Evolutionary conservation across 2,329 filamentous ascomycete genomes (phyloP), one percentile per base, ranked within the genome.

Genomic region (Penicillium vulpinum): DNA sequence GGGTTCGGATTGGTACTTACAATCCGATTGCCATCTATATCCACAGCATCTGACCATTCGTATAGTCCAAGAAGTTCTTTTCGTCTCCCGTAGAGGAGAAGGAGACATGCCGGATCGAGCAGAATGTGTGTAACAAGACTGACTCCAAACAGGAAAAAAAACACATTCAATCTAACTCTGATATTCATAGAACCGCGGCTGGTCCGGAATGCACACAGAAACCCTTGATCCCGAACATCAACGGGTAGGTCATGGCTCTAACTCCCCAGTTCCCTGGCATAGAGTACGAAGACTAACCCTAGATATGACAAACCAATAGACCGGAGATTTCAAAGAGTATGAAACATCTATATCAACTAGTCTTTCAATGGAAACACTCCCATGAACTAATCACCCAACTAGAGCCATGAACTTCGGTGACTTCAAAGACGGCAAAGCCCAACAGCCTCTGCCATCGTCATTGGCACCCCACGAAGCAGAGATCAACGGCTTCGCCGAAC

Each of bases 381-480:
- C 6, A 43, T 16, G 7, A 28, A 59, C 52, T 54, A 31, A 45
- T 58, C 48, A 57, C 36, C 21, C 16, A 36, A 21, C 36, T 63
- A 94, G 92, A 78, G 91, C 89, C 36, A 93, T 97, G 81, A 99
- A 97, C 78, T 89, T 97, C 69, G 91, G 88, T 62, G 85, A 91
- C 65, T 96, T 94, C 70, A 70, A 79, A 56, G 65, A 85, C 60
- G 82, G 85, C 64, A 86, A 87, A 74, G 83, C 89, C 15, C 86
- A 88, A 60, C 93, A 97, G 72, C 88, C 89, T 9, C 80, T 97
- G 1, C 92, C 93, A 0, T 68, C 78, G 1, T 80, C 84, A 8
- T 80, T 97, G 2, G 70, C 77, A 16, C 63, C 80, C 1, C 80
- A 89, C 59, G 83, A 89, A 67, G 66, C 78, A 7, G 80, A 87